Evolutionary conservation across 2,329 filamentous ascomycete genomes (phyloP).

Genomic region (Microdochium paspali): DNA sequence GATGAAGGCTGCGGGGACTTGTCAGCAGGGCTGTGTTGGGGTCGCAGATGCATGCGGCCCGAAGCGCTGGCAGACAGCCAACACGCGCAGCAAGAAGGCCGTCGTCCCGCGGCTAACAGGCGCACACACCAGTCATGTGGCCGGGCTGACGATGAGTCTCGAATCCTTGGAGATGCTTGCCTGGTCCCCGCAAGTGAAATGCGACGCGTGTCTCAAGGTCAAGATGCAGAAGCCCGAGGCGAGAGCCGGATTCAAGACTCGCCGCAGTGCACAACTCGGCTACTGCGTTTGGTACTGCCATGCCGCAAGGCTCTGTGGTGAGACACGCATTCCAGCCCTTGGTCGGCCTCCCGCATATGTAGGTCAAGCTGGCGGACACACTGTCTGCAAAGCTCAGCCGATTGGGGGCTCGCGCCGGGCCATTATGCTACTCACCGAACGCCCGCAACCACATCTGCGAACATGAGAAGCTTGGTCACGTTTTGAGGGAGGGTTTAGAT

Average conservation of each 20-base stretch:
- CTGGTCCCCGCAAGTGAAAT: neutral
- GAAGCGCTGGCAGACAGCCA: neutral
- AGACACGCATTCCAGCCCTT: neutral
- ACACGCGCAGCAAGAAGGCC: neutral
- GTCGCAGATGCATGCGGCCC: no score
- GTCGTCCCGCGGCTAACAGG: neutral
- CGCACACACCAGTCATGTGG: neutral
- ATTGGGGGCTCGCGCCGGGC: no score
- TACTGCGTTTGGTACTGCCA: neutral
- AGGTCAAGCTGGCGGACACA: neutral
- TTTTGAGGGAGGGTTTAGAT: no score
- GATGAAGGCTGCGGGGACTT: neutral
- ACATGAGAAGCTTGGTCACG: no score
- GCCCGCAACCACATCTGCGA: no score
- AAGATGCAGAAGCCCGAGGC: neutral
- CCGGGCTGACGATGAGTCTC: no score
- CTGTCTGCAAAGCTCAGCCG: no score
- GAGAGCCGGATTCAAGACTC: neutral
- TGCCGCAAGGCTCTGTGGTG: neutral
- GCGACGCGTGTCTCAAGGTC: neutral
- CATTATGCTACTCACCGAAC: no score
- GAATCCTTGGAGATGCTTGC: neutral
- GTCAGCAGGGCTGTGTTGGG: neutral
- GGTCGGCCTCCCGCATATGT: neutral
- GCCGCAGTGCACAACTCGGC: neutral